phyloP scores from a whole-genome alignment of 2,329 filamentous ascomycete species.

The Xylogone sp. region DNA sequence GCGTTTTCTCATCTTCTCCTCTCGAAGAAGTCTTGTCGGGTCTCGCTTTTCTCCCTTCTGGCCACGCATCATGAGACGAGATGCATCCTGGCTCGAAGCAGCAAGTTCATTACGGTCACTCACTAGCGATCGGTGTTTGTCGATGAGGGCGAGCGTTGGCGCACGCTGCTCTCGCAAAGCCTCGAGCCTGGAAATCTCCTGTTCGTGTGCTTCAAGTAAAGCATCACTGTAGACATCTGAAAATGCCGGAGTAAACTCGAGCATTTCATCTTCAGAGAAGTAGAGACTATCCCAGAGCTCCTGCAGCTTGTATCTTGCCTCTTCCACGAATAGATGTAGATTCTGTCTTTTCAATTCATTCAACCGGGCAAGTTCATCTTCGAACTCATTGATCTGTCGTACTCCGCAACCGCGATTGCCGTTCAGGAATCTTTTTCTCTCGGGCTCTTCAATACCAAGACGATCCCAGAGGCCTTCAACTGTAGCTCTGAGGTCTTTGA shows the following conservation, averaged over 20 bases:
- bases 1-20: slow-evolving; percentile 98
- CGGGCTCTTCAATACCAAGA: slow-evolving; percentile 75
- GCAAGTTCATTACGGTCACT: slow-evolving; percentile 82
- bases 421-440: slow-evolving; percentile 81
- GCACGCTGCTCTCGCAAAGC: slow-evolving; percentile 80
- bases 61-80: slow-evolving; percentile 84
- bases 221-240: slow-evolving; percentile 97
- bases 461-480: slow-evolving; percentile 91
- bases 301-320: slow-evolving; percentile 84
- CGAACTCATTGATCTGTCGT: slow-evolving; percentile 90
- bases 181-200: slow-evolving; percentile 80
- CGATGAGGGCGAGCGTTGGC: slow-evolving; percentile 77
- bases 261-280: slow-evolving; percentile 97
- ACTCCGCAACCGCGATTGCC: slow-evolving; percentile 87
- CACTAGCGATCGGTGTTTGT: slow-evolving; percentile 77
- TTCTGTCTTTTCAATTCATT: slow-evolving; percentile 96
- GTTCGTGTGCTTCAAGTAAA: slow-evolving; percentile 89
- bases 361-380: slow-evolving; percentile 80
- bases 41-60: slow-evolving; percentile 93
- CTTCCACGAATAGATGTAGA: slow-evolving; percentile 91
- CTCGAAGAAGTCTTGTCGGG: slow-evolving; percentile 85
- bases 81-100: slow-evolving; percentile 92
- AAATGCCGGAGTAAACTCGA: slow-evolving; percentile 95
- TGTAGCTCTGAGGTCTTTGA: slow-evolving; percentile 70
- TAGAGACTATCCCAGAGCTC: slow-evolving; percentile 94